These are phyloP conservation scores for Xylaria cubensis DNA, from an alignment of 495 filamentous ascomycete genomes.

Conservation along the genomic window DNA sequence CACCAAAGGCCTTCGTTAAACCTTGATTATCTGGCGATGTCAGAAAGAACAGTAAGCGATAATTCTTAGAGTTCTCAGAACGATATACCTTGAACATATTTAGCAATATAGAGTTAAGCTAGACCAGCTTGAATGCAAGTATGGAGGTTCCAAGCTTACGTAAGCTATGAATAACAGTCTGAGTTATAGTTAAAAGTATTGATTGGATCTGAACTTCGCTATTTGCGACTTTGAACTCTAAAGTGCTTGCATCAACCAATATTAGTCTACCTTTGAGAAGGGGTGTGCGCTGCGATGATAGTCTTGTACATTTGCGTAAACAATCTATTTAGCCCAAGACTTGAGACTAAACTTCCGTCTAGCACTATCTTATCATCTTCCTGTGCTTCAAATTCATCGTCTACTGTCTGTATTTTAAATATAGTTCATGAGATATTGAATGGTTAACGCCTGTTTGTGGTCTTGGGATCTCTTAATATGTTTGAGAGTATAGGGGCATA, in stretches of 20 bases:
- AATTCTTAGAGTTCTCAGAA: background rate
- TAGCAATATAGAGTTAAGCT: background rate
- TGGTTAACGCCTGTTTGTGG: background rate
- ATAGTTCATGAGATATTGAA: background rate
- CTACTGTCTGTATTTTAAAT: background rate
- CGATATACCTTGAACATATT: background rate
- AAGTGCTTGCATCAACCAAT: background rate
- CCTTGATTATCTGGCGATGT: background rate
- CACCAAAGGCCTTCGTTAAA: too few relatives aligned
- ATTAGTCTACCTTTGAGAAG: too few relatives aligned
- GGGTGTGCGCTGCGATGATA: background rate
- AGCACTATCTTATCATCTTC: background rate
- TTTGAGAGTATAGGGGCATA: background rate
- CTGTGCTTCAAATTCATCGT: background rate
- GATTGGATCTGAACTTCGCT: background rate
- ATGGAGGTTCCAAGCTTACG: background rate
- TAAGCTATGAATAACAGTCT: background rate
- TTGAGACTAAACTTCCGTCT: background rate
- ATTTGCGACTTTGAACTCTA: background rate
- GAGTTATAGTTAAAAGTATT: background rate
- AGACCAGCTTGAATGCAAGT: background rate
- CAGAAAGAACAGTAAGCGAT: background rate
- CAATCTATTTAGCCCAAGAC: background rate
- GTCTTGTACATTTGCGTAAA: background rate
- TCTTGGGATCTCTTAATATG: background rate